These are phyloP conservation scores for Spergularia azorica DNA, from an alignment of 179 eudicot genomes.

Conservation along the genomic window DNA sequence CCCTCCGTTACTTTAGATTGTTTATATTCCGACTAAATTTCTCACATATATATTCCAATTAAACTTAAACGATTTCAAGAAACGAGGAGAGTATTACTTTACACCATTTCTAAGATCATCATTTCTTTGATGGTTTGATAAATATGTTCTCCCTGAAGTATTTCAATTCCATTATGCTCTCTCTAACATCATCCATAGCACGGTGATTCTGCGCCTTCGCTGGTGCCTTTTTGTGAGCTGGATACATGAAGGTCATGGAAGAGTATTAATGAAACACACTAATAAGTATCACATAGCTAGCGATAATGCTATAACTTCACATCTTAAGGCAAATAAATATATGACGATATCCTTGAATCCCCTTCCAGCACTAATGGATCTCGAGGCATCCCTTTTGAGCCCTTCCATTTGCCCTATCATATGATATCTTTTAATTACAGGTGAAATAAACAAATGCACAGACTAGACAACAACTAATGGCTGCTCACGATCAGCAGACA, in stretches of 20 bases:
- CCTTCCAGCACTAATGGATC: background rate
- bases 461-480: background rate
- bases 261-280: background rate
- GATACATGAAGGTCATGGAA: background rate
- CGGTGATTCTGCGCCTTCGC: constrained; percentile 70
- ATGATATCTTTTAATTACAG: too few species aligned
- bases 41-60: too few species aligned
- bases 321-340: too few species aligned
- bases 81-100: background rate
- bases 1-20: too few species aligned
- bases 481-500: background rate
- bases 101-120: constrained; percentile 16
- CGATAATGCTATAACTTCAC: too few species aligned
- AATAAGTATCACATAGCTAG: background rate
- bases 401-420: too few species aligned
- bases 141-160: constrained; percentile 76
- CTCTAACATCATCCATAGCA: constrained; percentile 85
- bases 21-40: too few species aligned
- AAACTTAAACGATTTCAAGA: too few species aligned
- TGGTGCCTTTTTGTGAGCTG: constrained; percentile 64
- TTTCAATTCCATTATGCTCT: constrained; percentile 83
- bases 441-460: too few species aligned
- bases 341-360: too few species aligned
- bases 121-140: constrained; percentile 46
- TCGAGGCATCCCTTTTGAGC: too few species aligned